Evolutionary conservation across 352 stramenopile genomes (phyloP), one percentile per base, ranked within the genome.

Genomic region (Phytophthora brassicae): DNA sequence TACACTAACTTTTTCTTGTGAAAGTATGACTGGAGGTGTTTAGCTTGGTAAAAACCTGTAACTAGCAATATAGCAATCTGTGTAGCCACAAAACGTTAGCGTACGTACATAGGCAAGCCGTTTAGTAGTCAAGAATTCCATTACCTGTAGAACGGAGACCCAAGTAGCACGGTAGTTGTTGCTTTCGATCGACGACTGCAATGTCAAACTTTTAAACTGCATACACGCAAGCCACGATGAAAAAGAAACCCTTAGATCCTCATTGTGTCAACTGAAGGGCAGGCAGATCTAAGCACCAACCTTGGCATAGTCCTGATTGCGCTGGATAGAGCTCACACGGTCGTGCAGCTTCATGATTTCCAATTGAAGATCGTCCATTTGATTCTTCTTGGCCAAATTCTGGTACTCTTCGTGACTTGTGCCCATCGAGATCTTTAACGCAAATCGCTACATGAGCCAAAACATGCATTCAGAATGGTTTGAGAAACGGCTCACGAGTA

Each of bases 231-330:
- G 35, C 12, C 13, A 35, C n/a, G n/a, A 38, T 7, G 20, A 28
- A 17, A 29, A 17, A 39, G 4, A 31, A 31, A 31, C 26, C 8
- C 26, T 38, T 26, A 52, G 17, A 39, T 41, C 35, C 3, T 17
- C 16, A 19, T 17, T 17, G 16, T 3, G 35, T 44, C 17, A 24
- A 20, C 17, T 12, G 17, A 44, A 24, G 13, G 1, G 36, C 38
- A 16, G 19, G 6, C 23, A 0, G 36, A 49, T 22, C 48, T 12
- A 7, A 39, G 33, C 8, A 41, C 35, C n/a, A 36, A 92, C 83
- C 74, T 92, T 89, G 26, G 75, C 80, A 56, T 95, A 96, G 70
- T 94, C 82, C 41, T 94, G 82, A 38, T 94, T 86, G 43, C 86
- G 79, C 60, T 92, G 83, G 46, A 96, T 89, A 43, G 84, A 70